A percentile compares a stretch with the other conserved stretches of the same genome.
Conservation (phyloP, 2,329 filamentous ascomycete species). For the Sclerotinia spermophila region DNA sequence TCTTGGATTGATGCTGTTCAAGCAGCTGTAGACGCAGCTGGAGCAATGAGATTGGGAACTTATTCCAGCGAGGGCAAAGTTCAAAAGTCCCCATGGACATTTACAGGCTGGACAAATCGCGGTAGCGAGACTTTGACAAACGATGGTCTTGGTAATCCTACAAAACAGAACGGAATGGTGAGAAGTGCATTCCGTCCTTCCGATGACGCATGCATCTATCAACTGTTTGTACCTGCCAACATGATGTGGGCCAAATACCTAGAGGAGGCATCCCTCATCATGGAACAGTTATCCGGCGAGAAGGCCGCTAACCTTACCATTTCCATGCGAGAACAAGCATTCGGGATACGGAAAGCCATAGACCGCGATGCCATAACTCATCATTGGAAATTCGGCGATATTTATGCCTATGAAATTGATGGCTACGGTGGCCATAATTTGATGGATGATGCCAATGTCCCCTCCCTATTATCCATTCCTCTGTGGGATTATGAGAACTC, state of each 20-base stretch:
- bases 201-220: constrained; percentile 77
- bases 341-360: constrained; percentile 63
- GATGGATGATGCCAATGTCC: constrained; percentile 73
- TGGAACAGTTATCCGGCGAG: constrained; percentile 46
- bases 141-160: constrained; percentile 72
- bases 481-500: constrained; percentile 52
- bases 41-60: constrained; percentile 69
- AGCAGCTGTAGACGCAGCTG: constrained; percentile 63
- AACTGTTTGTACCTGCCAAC: constrained; percentile 84
- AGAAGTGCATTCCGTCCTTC: constrained; percentile 86
- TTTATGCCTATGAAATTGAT: constrained; percentile 76
- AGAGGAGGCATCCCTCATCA: constrained; percentile 48
- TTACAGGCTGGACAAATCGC: constrained; percentile 67
- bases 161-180: constrained; percentile 72
- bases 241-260: constrained; percentile 74
- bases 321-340: constrained; percentile 55
- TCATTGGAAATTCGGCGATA: constrained; percentile 59
- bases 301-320: constrained; percentile 46
- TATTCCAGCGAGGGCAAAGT: constrained; percentile 60
- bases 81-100: constrained; percentile 64
- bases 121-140: constrained; percentile 81
- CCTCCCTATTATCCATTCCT: constrained; percentile 61
- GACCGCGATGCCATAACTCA: constrained; percentile 66
- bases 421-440: constrained; percentile 55
- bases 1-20: constrained; percentile 71